Base-by-base conservation (phyloP, 768 basidiomycete genomes). In the Boletales sp. region DNA sequence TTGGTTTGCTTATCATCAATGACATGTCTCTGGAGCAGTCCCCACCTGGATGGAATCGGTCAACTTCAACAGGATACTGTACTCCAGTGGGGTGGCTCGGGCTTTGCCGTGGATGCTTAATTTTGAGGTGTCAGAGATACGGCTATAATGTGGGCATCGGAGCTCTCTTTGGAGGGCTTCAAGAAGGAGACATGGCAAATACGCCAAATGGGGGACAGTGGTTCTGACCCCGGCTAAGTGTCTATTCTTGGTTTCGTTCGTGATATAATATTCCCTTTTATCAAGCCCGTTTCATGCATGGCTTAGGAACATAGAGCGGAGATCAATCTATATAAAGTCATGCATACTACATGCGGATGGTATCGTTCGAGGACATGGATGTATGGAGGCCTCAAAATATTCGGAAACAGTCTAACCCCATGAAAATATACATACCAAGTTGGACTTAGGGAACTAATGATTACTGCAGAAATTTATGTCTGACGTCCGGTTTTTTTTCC, bases 51-150 rank as follows among this genome's bases (percentile, higher is more conserved):
- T 86, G 81, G 81, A 86, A 84, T 57, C 71, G 73, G 24, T 70
- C 73, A 24, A 73, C 73, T n/a, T 74, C 75, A 31, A 64, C 84
- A 63, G 75, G 8, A 82, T 87, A 38, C 85, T 86, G 60, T 87
- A 83, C 55, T 82, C 82, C 65, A 87, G 24, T 83, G 83, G 75
- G 86, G 85, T 40, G 86, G 83, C 5, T 76, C 77, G 11, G 85
- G 84, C 18, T 69, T 76, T 8, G 56, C 41, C 8, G 58, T 62
- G 84, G 19, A 86, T 86, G 83, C 45, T 70, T 44, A 76, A 74
- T 43, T 87, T 78, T 46, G 69, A 82, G 3, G 80, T 78, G 14
- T 57, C 86, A 49, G 79, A 86, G 65, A 74, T 86, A 47, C 80
- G 71, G 4, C 68, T 84, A 21, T 4, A 21, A 21, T 2, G 80